Evolutionary conservation across 2,329 filamentous ascomycete species (phyloP), one percentile per base, ranked within the genome.

Genomic region (Neofusicoccum sp.): DNA sequence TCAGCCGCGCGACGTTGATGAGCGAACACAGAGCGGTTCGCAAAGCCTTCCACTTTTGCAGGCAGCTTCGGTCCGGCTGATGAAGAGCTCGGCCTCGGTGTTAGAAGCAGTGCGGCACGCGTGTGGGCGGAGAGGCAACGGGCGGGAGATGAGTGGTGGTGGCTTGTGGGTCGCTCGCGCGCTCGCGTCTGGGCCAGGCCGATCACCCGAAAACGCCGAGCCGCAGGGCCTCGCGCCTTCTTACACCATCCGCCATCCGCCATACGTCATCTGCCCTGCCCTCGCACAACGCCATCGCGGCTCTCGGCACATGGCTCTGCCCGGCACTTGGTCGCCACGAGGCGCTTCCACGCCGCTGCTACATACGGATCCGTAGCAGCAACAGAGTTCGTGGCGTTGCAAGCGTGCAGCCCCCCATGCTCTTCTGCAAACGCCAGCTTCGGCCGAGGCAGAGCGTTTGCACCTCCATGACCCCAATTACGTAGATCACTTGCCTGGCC

Each of bases 191-290:
- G n/a, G 22, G 44, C 44, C 44, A 47, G 33, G 22, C 22, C 48
- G 48, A 50, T 50, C 31, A 36, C 9, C 50, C 50, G 37, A 41
- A 31, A n/a, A 41, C 36, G 5, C 50, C 50, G 50, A 56, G 34
- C 29, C n/a, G 43, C 11, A 9, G 6, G 2, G 4, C 11, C 28
- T n/a, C 22, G 22, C 22, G n/a, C 22, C 16, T 14, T 47, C 54
- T 58, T 36, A 45, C 54, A 45, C 36, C 54, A 22, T 58, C 54
- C 28, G 28, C 41, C 39, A 36, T 6, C 41, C 2, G 2, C 6
- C 14, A 58, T 45, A 58, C 54, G 54, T 58, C 54, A 58, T 58
- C 16, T 22, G 22, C 22, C 22, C 29, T n/a, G 22, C 28, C 9
- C n/a, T 58, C 11, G 29, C 29, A 37, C 54, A 45, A 45, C 41